Conservation (phyloP, 352 stramenopile genomes). For the Phytophthora lateralis region DNA sequence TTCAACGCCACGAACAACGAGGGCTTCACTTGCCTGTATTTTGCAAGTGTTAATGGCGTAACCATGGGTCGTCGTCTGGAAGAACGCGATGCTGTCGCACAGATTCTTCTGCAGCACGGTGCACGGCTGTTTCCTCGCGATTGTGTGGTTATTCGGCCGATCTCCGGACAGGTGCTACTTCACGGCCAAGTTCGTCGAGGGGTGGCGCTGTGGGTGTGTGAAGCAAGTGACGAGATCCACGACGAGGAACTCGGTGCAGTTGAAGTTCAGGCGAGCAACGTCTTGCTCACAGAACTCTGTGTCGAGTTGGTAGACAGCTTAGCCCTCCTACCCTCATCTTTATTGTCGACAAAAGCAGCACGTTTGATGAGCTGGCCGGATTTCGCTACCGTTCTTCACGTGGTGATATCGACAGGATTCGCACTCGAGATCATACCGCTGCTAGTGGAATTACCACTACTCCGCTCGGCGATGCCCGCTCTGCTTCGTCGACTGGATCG, state of each 20-base stretch:
- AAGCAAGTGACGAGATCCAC: not conserved
- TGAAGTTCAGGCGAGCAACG: not conserved
- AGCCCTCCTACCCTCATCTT: not conserved
- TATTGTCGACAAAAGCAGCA: not conserved
- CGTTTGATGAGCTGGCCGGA: not conserved
- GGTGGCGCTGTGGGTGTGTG: not conserved
- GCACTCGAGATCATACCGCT: conserved; percentile 26
- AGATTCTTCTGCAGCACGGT: conserved; percentile 19
- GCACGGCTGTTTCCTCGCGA: conserved; percentile 18
- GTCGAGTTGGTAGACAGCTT: conserved; percentile 12
- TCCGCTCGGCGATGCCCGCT: conserved; percentile 1
- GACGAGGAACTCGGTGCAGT: not conserved
- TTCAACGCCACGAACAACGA: conserved; percentile 10
- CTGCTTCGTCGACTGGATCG: conserved; percentile 22
- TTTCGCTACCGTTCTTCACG: conserved; percentile 7
- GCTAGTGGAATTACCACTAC: conserved; percentile 21
- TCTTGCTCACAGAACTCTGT: conserved; percentile 28
- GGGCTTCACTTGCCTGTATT: conserved; percentile 5
- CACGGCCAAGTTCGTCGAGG: conserved; percentile 23
- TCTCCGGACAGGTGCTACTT: conserved; percentile 3
- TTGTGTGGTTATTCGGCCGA: not conserved
- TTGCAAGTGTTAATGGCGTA: not conserved
- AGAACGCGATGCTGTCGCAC: conserved; percentile 5
- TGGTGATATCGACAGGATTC: conserved; percentile 21
- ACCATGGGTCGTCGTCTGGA: no score